Evolutionary conservation across 1,284 basidiomycete genomes (phyloP).

Genomic region (Leccinum ponderosum): DNA sequence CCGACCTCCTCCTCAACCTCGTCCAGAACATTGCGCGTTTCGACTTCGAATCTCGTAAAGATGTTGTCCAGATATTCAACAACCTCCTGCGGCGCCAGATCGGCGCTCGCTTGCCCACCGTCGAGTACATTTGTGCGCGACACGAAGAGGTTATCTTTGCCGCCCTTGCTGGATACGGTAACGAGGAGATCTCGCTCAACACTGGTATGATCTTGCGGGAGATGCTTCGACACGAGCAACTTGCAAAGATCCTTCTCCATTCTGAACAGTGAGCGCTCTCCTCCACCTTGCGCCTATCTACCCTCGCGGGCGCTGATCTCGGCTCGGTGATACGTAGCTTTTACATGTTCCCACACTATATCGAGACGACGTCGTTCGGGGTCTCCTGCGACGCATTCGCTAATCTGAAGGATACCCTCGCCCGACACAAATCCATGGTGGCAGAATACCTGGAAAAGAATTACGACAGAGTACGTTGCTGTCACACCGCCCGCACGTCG

Average conservation of each 20-base stretch:
- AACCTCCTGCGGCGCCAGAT: constrained; percentile 94
- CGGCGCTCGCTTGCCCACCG: constrained; percentile 90
- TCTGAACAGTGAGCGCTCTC: constrained; percentile 81
- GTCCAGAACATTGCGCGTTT: constrained; percentile 83
- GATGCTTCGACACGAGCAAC: constrained; percentile 92
- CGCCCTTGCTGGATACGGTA: constrained; percentile 87
- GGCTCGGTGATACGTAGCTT: constrained; percentile 56
- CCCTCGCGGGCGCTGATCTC: constrained; percentile 5
- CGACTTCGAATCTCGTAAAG: constrained; percentile 97
- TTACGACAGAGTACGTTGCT: constrained; percentile 80
- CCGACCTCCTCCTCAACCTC: constrained; percentile 83
- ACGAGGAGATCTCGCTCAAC: constrained; percentile 94
- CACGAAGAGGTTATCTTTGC: constrained; percentile 86
- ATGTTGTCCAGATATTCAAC: constrained; percentile 97
- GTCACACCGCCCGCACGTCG: constrained; percentile 2
- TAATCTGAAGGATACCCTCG: constrained; percentile 95
- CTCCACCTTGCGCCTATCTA: not conserved
- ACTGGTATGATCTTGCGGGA: constrained; percentile 98
- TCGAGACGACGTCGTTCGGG: constrained; percentile 97
- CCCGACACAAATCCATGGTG: constrained; percentile 96
- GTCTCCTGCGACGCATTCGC: constrained; percentile 98
- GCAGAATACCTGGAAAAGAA: constrained; percentile 95
- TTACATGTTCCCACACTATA: constrained; percentile 95
- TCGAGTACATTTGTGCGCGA: constrained; percentile 87
- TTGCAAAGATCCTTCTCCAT: constrained; percentile 89